Percentiles rank a stretch among this genome's conserved stretches.
Conservation (phyloP, 352 stramenopile genomes). For the Blastocystis sp. region DNA sequence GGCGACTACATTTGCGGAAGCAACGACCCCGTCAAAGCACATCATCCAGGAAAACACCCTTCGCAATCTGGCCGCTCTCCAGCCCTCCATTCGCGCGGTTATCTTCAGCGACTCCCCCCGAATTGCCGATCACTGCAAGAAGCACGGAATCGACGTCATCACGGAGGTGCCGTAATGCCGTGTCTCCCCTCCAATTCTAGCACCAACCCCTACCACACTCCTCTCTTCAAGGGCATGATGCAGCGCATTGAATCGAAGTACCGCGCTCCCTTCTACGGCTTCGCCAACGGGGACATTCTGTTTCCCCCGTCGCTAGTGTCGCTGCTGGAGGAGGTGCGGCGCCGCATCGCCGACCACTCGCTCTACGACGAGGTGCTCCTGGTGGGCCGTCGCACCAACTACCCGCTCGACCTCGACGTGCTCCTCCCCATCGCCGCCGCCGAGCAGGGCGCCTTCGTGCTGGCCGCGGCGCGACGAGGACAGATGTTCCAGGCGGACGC, state of each 20-base stretch:
- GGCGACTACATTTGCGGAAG: constrained; percentile 37
- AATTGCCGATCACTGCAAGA: background rate
- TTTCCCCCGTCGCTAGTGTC: constrained; percentile 31
- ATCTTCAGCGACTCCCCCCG: constrained; percentile 1
- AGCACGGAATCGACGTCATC: background rate
- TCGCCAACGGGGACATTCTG: constrained; percentile 60
- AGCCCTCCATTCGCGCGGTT: constrained; percentile 5
- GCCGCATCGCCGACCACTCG: background rate
- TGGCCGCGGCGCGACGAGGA: background rate
- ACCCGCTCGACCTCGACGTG: background rate
- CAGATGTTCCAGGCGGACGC: constrained; percentile 49
- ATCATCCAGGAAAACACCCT: constrained; percentile 38
- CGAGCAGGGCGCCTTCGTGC: background rate
- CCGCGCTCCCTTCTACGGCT: constrained; percentile 43
- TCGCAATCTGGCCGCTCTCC: background rate
- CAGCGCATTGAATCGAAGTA: constrained; percentile 7
- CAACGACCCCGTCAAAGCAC: constrained; percentile 2
- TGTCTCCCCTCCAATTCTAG: constrained; percentile 13
- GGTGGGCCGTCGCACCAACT: constrained; percentile 35
- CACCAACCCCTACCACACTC: constrained; percentile 39
- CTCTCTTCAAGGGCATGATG: constrained; percentile 65
- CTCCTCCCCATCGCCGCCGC: background rate
- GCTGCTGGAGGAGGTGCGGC: background rate
- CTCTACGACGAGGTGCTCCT: constrained; percentile 28
- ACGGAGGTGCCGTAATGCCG: background rate